A percentile compares a stretch with the other conserved stretches of the same genome.
Conservation (phyloP, 192 early-diverging fungal species). For the Rhizophlyctis rosea region DNA sequence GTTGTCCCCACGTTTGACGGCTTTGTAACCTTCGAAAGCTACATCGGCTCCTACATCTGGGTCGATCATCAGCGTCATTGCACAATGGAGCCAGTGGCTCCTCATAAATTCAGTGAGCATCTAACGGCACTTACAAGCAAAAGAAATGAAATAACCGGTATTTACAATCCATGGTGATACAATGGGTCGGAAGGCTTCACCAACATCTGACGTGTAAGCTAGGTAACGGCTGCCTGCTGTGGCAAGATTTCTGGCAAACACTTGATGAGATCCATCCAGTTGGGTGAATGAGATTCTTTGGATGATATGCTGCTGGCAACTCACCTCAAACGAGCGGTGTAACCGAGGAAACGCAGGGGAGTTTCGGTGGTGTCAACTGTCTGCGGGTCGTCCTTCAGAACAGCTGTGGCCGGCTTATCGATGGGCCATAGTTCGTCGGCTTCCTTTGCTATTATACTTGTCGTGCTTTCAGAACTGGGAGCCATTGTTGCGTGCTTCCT, state of each 20-base stretch:
- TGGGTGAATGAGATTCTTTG: too few species aligned
- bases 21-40: conserved; percentile 57
- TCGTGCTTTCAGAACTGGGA: too few species aligned
- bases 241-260: conserved; percentile 17
- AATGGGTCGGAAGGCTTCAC: conserved; percentile 67
- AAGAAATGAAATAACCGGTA: conserved; percentile 59
- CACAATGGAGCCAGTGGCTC: neutral
- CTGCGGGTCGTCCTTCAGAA: too few species aligned
- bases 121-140: conserved; percentile 37
- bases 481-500: too few species aligned
- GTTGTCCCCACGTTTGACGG: conserved; percentile 42
- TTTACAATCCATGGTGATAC: conserved; percentile 51
- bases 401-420: too few species aligned
- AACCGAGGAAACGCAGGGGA: conserved; percentile 23
- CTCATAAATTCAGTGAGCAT: too few species aligned
- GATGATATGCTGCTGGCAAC: too few species aligned
- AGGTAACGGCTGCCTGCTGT: conserved; percentile 31
- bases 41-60: conserved; percentile 57
- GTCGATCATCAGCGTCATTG: too few species aligned
- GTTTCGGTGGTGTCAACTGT: conserved; percentile 24
- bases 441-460: too few species aligned
- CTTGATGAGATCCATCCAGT: too few species aligned
- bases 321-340: conserved; percentile 29
- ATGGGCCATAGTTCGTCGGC: too few species aligned
- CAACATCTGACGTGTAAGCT: conserved; percentile 70